phyloP scores from a whole-genome alignment of 768 basidiomycete species.

The Multifurca ochricompacta region DNA sequence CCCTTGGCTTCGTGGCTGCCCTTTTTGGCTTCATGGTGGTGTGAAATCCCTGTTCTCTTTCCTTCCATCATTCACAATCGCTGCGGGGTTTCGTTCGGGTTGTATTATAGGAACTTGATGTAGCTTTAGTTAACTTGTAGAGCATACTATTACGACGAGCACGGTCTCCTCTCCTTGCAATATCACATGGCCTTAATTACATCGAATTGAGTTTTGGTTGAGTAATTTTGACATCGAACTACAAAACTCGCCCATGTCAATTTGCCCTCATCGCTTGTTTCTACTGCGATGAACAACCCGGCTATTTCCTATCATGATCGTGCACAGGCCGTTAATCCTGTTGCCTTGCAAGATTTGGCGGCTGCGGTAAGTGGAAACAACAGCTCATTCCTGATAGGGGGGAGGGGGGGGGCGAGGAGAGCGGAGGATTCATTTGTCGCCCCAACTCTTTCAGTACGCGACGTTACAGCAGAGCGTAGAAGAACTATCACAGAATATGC shows the following conservation, averaged over 20 bases:
- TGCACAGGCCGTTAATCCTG: not conserved
- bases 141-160: not conserved
- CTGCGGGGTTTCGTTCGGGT: constrained; percentile 7
- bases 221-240: too few relatives aligned
- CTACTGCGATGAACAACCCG: constrained; percentile 1
- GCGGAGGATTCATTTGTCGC: not conserved
- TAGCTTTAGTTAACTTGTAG: constrained; percentile 12
- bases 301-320: not conserved
- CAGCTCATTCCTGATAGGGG: too few relatives aligned
- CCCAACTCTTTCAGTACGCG: constrained; percentile 15
- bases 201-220: too few relatives aligned
- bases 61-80: not conserved
- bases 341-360: not conserved
- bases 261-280: not conserved
- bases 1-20: not conserved
- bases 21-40: constrained; percentile 12
- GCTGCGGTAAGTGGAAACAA: constrained; percentile 3
- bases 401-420: too few relatives aligned
- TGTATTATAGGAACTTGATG: constrained; percentile 2
- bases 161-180: not conserved
- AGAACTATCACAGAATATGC: constrained; percentile 7
- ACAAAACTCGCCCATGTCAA: not conserved
- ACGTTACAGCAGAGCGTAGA: constrained; percentile 16
- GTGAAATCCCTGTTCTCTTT: not conserved
- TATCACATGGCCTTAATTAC: not conserved